Conservation (phyloP, 202 grass and related monocot genomes). For the Zizania palustris region DNA sequence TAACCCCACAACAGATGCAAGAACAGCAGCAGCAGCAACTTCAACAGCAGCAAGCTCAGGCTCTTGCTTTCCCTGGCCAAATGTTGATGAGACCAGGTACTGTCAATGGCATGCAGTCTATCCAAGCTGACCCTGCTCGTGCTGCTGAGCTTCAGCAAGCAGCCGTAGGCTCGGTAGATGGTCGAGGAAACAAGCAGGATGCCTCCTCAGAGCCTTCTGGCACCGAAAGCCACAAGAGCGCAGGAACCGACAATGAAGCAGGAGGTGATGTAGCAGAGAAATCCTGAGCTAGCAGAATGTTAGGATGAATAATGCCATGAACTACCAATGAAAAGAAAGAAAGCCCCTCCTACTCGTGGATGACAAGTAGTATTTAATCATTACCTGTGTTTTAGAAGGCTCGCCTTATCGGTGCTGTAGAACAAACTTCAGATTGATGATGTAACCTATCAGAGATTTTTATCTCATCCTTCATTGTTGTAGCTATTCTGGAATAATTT, state of each 20-base stretch:
- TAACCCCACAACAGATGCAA: conserved; percentile 79
- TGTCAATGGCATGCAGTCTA: conserved; percentile 67
- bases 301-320: conserved; percentile 52
- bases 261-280: conserved; percentile 45
- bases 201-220: conserved; percentile 44
- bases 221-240: conserved; percentile 59
- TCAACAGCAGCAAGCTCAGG: conserved; percentile 71
- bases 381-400: conserved; percentile 26
- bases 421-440: conserved; percentile 46
- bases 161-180: conserved; percentile 8
- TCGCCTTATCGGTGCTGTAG: conserved; percentile 34
- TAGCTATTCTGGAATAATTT: conserved; percentile 46
- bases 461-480: conserved; percentile 34
- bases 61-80: conserved; percentile 61
- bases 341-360: conserved; percentile 13
- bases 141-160: conserved; percentile 49
- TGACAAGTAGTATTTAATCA: conserved; percentile 35
- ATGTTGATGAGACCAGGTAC: conserved; percentile 67
- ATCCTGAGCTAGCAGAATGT: conserved; percentile 31
- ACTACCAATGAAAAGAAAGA: conserved; percentile 48
- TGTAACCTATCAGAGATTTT: conserved; percentile 29
- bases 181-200: conserved; percentile 61
- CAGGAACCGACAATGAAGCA: conserved; percentile 45
- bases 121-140: conserved; percentile 58
- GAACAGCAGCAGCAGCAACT: conserved; percentile 68